These are phyloP conservation scores for Ceratocystis smalleyi DNA, from an alignment of 2,329 filamentous ascomycete genomes.

Conservation along the genomic window DNA sequence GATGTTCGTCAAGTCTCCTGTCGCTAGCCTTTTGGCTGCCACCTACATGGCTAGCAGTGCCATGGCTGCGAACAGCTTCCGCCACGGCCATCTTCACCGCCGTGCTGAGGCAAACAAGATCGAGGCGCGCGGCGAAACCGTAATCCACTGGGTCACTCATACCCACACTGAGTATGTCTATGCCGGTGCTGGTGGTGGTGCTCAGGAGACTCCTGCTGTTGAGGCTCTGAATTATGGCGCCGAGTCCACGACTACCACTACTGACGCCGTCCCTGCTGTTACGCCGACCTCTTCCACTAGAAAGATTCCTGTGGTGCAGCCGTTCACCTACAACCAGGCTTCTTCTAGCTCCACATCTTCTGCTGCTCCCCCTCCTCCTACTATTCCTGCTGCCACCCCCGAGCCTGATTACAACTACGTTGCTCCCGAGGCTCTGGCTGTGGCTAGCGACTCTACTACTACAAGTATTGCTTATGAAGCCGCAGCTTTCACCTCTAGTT, in stretches of 20 bases:
- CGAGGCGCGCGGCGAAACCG: slow-evolving; percentile 23
- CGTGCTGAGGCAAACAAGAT: slow-evolving; percentile 15
- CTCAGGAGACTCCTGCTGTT: slow-evolving; percentile 3
- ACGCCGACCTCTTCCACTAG: slow-evolving; percentile 8
- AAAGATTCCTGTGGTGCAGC: background rate
- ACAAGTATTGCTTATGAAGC: slow-evolving; percentile 15
- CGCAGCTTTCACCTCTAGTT: slow-evolving; percentile 16
- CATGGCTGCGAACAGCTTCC: slow-evolving; percentile 30
- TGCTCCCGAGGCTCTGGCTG: slow-evolving; percentile 9
- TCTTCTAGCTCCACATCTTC: background rate
- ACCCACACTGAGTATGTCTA: slow-evolving; percentile 26
- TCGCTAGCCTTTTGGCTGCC: slow-evolving; percentile 28
- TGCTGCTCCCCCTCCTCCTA: background rate
- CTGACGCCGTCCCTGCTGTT: background rate
- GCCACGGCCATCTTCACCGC: slow-evolving; percentile 22
- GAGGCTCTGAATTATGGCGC: background rate
- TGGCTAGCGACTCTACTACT: slow-evolving; percentile 18
- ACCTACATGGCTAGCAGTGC: slow-evolving; percentile 31
- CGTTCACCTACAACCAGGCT: background rate
- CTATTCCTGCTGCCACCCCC: background rate
- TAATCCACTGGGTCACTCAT: slow-evolving; percentile 29
- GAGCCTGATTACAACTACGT: background rate
- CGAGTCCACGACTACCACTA: background rate
- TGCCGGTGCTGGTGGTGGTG: slow-evolving; percentile 7
- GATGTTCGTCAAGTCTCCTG: slow-evolving; percentile 31